Conservation (phyloP, 805 yeast genomes). For the Sugiyamaella boreocaroliniensis region DNA sequence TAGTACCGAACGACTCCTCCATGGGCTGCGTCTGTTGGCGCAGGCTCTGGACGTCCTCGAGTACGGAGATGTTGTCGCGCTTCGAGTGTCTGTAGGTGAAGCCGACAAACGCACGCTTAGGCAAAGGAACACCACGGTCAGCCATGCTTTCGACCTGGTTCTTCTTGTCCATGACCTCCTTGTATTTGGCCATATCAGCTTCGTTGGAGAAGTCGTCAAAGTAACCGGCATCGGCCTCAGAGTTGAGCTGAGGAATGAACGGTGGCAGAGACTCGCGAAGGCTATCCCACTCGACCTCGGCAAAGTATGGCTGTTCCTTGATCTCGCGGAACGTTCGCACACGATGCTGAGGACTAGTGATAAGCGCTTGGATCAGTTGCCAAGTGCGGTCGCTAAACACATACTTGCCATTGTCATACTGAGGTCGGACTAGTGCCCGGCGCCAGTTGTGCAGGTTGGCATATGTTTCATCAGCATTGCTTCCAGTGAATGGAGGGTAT, state of each 20-base stretch:
- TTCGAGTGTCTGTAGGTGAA: conserved; percentile 87
- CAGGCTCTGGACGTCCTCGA: conserved; percentile 13
- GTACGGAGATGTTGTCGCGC: conserved; percentile 10
- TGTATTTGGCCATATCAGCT: conserved; percentile 94
- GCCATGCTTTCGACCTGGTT: conserved; percentile 76
- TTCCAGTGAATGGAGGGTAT: conserved; percentile 94
- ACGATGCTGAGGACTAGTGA: conserved; percentile 73
- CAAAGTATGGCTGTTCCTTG: conserved; percentile 69
- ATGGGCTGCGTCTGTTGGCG: conserved; percentile 1
- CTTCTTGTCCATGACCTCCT: conserved; percentile 92
- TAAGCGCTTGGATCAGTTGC: conserved; percentile 72
- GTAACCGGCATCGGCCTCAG: conserved; percentile 97
- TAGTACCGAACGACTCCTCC: conserved; percentile 19
- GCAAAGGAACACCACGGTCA: conserved; percentile 50
- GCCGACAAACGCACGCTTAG: conserved; percentile 75
- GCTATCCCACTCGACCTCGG: conserved; percentile 72
- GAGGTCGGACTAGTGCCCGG: conserved; percentile 80
- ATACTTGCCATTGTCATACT: conserved; percentile 80
- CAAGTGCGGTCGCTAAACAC: conserved; percentile 96
- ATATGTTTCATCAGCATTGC: conserved; percentile 90
- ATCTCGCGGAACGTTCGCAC: conserved; percentile 76
- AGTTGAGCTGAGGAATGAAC: conserved; percentile 92
- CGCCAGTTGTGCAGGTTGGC: conserved; percentile 90
- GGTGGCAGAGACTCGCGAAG: conserved; percentile 78
- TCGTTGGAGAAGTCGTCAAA: conserved; percentile 96